Percentiles rank a stretch among this genome's conserved stretches.
phyloP scores from a whole-genome alignment of 495 filamentous ascomycete genomes.

The Bacidia rubella region DNA sequence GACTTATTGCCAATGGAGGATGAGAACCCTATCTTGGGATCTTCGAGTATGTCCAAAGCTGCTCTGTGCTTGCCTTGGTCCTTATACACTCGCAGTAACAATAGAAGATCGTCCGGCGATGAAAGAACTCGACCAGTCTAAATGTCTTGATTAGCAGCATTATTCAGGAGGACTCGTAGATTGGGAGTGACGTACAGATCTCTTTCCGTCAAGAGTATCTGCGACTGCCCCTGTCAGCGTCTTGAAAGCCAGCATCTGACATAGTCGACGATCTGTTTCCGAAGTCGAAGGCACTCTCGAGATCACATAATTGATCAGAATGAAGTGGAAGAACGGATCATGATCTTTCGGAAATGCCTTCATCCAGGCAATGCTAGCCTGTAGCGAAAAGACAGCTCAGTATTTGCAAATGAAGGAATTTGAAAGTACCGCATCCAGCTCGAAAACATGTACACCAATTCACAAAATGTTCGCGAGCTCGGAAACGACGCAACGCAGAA shows the following conservation, averaged over 20 bases:
- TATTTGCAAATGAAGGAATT: too few species aligned
- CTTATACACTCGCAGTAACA: conserved; percentile 40
- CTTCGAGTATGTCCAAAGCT: conserved; percentile 36
- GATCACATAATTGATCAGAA: conserved; percentile 36
- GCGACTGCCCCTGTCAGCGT: conserved; percentile 43
- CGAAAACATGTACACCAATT: too few species aligned
- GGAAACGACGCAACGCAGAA: too few species aligned
- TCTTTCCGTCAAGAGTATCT: conserved; percentile 27
- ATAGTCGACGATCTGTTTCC: conserved; percentile 39
- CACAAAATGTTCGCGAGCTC: too few species aligned
- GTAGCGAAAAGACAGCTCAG: background rate
- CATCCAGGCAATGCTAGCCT: conserved; percentile 47
- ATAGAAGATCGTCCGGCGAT: conserved; percentile 38
- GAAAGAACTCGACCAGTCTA: conserved; percentile 39
- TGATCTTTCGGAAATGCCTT: conserved; percentile 42
- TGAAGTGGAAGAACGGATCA: conserved; percentile 46
- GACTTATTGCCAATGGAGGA: conserved; percentile 41
- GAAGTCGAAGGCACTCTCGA: conserved; percentile 26
- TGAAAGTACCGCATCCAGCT: too few species aligned
- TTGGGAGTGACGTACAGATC: conserved; percentile 1
- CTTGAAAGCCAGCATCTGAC: conserved; percentile 44
- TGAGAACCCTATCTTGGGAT: conserved; percentile 33
- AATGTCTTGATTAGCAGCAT: too few species aligned
- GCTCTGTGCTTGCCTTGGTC: conserved; percentile 33
- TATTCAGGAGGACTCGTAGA: too few species aligned